Percentiles rank a stretch among this genome's conserved stretches.
Conservation (phyloP, 2,329 filamentous ascomycete genomes). For the Ophiostoma angusticollis region DNA sequence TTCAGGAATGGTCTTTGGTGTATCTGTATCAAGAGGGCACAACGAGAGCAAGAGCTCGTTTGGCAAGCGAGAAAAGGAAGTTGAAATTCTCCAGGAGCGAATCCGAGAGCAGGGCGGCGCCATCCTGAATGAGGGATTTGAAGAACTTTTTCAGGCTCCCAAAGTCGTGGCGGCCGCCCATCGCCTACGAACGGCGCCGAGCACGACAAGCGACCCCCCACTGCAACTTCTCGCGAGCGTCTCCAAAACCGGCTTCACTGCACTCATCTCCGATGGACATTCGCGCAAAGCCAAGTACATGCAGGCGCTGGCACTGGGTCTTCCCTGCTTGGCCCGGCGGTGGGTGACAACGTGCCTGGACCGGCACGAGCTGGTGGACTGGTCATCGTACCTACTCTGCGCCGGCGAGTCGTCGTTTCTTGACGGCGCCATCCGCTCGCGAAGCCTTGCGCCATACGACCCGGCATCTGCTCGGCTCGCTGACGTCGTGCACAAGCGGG, state of each 20-base stretch:
- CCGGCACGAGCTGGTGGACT: slow-evolving; percentile 51
- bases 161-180: slow-evolving; percentile 22
- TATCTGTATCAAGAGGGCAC: slow-evolving; percentile 50
- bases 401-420: slow-evolving; percentile 70
- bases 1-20: slow-evolving; percentile 71
- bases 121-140: slow-evolving; percentile 63
- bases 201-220: slow-evolving; percentile 16
- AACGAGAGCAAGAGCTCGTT: slow-evolving; percentile 41
- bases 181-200: slow-evolving; percentile 19
- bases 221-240: slow-evolving; percentile 44
- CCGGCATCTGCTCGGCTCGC: slow-evolving; percentile 41
- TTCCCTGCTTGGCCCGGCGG: slow-evolving; percentile 71
- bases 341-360: slow-evolving; percentile 68
- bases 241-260: slow-evolving; percentile 57
- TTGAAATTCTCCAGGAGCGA: slow-evolving; percentile 38
- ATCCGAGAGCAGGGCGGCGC: slow-evolving; percentile 61
- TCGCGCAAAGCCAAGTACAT: slow-evolving; percentile 85
- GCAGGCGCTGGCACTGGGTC: slow-evolving; percentile 78
- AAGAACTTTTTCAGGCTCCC: slow-evolving; percentile 56
- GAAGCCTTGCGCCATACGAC: slow-evolving; percentile 51
- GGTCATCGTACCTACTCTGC: slow-evolving; percentile 71
- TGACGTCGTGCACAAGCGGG: slow-evolving; percentile 45
- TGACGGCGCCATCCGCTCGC: slow-evolving; percentile 63
- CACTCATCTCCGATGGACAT: slow-evolving; percentile 73
- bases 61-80: slow-evolving; percentile 25